These are phyloP conservation scores for Phalaenopsis hybrid DNA, from an alignment of 116 monocot species.

Conservation along the genomic window DNA sequence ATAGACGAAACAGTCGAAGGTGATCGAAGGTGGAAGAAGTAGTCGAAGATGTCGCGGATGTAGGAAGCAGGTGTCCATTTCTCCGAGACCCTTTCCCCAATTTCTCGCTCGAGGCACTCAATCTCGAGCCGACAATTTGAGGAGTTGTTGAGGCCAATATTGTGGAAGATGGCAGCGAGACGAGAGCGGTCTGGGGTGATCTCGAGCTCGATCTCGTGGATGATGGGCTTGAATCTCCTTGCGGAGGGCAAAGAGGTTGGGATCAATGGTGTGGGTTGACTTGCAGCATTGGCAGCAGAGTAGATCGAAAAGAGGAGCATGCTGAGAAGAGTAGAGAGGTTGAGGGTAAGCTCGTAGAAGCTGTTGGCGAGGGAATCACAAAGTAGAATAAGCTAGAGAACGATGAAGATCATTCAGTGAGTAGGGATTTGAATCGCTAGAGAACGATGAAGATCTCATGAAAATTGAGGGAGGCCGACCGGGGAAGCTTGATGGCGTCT, in stretches of 20 bases:
- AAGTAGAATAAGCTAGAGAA: conserved; percentile 31
- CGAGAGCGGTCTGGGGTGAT: conserved; percentile 29
- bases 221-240: conserved; percentile 35
- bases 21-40: too few relatives aligned
- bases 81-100: conserved; percentile 33
- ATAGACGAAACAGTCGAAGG: too few relatives aligned
- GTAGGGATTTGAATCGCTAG: conserved; percentile 27
- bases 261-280: conserved; percentile 13
- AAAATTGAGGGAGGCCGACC: conserved; percentile 35
- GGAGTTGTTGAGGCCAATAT: conserved; percentile 40
- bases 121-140: conserved; percentile 49
- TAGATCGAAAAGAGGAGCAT: conserved; percentile 47
- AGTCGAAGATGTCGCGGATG: too few relatives aligned
- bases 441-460: conserved; percentile 40
- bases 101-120: conserved; percentile 54
- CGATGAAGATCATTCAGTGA: conserved; percentile 35
- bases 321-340: conserved; percentile 53
- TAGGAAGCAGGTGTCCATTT: conserved; percentile 27
- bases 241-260: conserved; percentile 20
- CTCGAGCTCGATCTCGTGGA: conserved; percentile 46
- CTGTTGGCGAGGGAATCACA: conserved; percentile 18
- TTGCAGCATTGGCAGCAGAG: conserved; percentile 43
- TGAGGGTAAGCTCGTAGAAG: conserved; percentile 38
- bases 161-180: conserved; percentile 34
- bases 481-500: conserved; percentile 6